phyloP scores from a whole-genome alignment of 1,139 yeast species.

The Candida anutae region DNA sequence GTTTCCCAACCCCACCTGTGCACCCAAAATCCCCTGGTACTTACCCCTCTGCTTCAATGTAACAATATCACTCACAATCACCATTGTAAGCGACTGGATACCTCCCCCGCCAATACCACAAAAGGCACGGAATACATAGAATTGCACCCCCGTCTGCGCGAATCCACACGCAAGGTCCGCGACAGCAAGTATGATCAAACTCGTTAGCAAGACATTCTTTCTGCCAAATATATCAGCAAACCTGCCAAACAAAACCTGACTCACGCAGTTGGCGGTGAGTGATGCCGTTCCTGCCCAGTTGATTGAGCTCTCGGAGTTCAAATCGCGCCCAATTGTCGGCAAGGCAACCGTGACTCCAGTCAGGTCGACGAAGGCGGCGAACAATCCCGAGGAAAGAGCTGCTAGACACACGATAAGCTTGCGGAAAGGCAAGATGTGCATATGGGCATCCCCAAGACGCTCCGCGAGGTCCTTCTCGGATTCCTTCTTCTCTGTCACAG shows the following conservation, averaged over 20 bases:
- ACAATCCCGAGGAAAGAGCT: conserved; percentile 21
- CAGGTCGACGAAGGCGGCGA: conserved; percentile 31
- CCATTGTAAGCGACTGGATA: conserved; percentile 13
- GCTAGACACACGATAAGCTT: conserved; percentile 19
- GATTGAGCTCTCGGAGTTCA: conserved; percentile 29
- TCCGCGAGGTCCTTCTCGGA: conserved; percentile 13
- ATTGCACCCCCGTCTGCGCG: conserved; percentile 12
- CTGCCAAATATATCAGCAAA: conserved; percentile 20
- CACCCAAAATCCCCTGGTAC: conserved; percentile 16
- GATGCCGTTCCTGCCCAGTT: conserved; percentile 49
- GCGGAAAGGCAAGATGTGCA: conserved; percentile 17
- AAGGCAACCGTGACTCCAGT: conserved; percentile 35
- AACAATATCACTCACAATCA: conserved; percentile 15
- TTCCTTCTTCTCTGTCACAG: no score
- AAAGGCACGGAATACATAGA: conserved; percentile 14
- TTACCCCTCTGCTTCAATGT: conserved; percentile 15
- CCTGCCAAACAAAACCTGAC: conserved; percentile 39
- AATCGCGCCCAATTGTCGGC: conserved; percentile 26
- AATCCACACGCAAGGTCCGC: conserved; percentile 14
- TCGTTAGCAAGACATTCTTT: conserved; percentile 10
- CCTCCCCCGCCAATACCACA: conserved; percentile 17
- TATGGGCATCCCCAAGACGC: conserved; percentile 21
- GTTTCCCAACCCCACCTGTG: conserved; percentile 14
- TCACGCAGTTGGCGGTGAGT: conserved; percentile 37
- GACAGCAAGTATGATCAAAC: conserved; percentile 9